Percentiles rank a stretch among this genome's conserved stretches.
phyloP scores from a whole-genome alignment of 345 rosid genomes.

The Sisymbrium irio region DNA sequence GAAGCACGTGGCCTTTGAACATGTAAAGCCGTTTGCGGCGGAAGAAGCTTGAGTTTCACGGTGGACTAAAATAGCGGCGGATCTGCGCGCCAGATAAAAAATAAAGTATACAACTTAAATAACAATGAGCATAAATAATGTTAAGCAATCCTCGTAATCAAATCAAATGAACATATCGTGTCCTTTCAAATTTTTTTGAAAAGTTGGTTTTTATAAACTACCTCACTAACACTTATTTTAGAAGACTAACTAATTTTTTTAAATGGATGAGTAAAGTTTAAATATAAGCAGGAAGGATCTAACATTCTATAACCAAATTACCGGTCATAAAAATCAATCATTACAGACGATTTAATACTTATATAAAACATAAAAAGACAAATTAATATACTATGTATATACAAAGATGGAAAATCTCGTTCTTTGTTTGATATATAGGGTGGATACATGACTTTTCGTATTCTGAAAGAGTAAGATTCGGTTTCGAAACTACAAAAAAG shows the following conservation, averaged over 20 bases:
- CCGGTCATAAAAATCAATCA: neutral
- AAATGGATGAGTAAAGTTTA: neutral
- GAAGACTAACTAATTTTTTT: neutral
- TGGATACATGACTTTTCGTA: neutral
- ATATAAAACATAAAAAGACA: neutral
- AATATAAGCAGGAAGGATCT: neutral
- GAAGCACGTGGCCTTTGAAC: constrained; percentile 13
- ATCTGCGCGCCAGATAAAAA: neutral
- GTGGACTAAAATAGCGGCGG: neutral
- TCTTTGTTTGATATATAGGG: neutral
- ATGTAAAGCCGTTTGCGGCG: constrained; percentile 16
- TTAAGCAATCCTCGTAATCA: constrained; percentile 9
- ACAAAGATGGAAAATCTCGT: neutral
- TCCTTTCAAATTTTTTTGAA: no score
- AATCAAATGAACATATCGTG: no score
- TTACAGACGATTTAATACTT: neutral
- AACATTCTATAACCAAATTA: neutral
- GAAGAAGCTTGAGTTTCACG: constrained; percentile 21
- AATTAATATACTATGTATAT: neutral
- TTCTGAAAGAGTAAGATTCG: neutral
- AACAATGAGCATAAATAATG: neutral
- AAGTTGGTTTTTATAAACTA: neutral
- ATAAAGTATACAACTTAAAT: neutral
- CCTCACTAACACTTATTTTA: neutral
- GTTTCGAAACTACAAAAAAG: neutral